Conservation (phyloP, 2,329 filamentous ascomycete species). For the Talaromyces rugulosus region DNA sequence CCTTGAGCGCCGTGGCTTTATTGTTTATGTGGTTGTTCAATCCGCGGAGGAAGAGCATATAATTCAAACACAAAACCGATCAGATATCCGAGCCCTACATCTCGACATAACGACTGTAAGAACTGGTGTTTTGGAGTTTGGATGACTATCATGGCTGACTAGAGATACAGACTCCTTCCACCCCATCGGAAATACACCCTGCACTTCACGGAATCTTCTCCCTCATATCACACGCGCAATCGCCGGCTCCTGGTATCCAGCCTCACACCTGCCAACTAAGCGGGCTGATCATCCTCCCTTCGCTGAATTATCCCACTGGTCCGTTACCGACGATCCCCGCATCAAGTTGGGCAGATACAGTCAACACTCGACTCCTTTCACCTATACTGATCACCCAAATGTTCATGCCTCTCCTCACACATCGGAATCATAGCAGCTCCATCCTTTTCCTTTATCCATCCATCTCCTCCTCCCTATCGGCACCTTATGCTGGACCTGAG, state of each 20-base stretch:
- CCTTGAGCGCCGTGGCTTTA: conserved; percentile 84
- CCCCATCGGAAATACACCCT: conserved; percentile 52
- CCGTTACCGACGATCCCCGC: conserved; percentile 81
- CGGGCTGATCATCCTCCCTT: conserved; percentile 76
- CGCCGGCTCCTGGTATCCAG: conserved; percentile 70
- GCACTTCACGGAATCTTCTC: conserved; percentile 68
- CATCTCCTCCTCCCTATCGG: conserved; percentile 41
- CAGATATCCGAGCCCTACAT: conserved; percentile 76
- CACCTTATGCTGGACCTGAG: conserved; percentile 63
- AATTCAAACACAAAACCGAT: conserved; percentile 63
- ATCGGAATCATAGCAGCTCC: conserved; percentile 51
- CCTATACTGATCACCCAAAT: conserved; percentile 85
- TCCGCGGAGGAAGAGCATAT: conserved; percentile 12
- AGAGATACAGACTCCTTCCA: conserved; percentile 47
- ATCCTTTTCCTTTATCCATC: conserved; percentile 43
- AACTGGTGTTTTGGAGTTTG: not conserved
- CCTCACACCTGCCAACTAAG: conserved; percentile 72
- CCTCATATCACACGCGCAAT: conserved; percentile 69
- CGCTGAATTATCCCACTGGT: conserved; percentile 72
- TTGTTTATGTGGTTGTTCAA: conserved; percentile 75
- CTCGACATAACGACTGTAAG: conserved; percentile 65
- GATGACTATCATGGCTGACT: conserved; percentile 5
- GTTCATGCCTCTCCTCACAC: conserved; percentile 73
- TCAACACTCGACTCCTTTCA: conserved; percentile 87
- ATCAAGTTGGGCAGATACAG: conserved; percentile 78